These are phyloP conservation scores for Sextonia rubra DNA, from an alignment of 164 flowering plant species.

Conservation along the genomic window DNA sequence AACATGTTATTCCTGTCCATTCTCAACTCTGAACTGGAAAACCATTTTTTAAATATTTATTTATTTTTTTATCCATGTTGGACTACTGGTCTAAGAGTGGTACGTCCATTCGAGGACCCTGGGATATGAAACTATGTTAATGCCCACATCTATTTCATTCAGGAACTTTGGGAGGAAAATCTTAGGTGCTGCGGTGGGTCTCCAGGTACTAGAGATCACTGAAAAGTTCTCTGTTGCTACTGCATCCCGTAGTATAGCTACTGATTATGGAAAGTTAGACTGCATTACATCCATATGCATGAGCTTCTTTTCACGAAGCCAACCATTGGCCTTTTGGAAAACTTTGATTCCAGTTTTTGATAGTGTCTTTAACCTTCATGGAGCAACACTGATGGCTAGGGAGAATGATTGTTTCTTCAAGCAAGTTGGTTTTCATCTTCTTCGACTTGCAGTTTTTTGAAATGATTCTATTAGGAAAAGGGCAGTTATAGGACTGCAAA, in stretches of 20 bases:
- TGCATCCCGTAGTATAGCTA: conserved; percentile 76
- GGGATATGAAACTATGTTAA: not conserved
- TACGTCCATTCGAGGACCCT: too few species aligned
- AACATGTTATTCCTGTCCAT: not conserved
- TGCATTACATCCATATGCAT: conserved; percentile 81
- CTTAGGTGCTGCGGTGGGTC: conserved; percentile 89
- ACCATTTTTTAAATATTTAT: not conserved
- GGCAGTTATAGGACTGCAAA: conserved; percentile 88
- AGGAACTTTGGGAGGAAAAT: conserved; percentile 98
- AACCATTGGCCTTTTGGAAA: conserved; percentile 84
- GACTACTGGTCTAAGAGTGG: not conserved
- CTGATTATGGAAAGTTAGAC: conserved; percentile 95
- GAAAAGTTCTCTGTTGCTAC: conserved; percentile 76
- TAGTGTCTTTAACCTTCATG: conserved; percentile 77
- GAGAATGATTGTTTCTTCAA: conserved; percentile 97
- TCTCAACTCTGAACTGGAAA: not conserved
- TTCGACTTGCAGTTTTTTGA: conserved; percentile 88
- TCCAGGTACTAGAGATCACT: conserved; percentile 81
- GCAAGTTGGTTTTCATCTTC: conserved; percentile 95
- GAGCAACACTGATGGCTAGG: conserved; percentile 88
- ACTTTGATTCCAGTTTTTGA: conserved; percentile 78
- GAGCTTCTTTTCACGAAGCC: conserved; percentile 83
- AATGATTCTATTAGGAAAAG: conserved; percentile 83
- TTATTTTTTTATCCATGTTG: not conserved
- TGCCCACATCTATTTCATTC: not conserved